phyloP scores from a whole-genome alignment of 2,329 filamentous ascomycete genomes.

The Pyricularia sp. region DNA sequence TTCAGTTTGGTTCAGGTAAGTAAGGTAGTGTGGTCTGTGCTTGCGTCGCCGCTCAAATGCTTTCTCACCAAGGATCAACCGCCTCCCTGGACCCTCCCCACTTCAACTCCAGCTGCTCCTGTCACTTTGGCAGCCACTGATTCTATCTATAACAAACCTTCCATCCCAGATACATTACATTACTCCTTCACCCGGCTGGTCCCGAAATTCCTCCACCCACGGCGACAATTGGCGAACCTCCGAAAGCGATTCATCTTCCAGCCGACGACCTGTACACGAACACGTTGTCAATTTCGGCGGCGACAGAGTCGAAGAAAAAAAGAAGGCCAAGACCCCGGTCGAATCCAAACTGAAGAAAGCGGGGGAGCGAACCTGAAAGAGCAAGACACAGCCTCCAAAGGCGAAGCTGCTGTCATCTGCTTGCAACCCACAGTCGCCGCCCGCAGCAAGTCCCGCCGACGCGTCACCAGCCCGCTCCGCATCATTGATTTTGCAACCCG shows the following conservation, averaged over 20 bases:
- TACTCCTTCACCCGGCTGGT: not conserved
- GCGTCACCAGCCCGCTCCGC: slow-evolving; percentile 1
- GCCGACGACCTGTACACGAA: not conserved
- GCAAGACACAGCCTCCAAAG: slow-evolving; percentile 6
- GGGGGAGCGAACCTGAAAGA: slow-evolving; percentile 5
- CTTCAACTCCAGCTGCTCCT: not conserved
- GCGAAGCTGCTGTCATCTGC: slow-evolving; percentile 5
- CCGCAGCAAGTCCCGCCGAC: not conserved
- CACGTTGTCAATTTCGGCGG: not conserved
- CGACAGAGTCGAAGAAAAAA: not conserved
- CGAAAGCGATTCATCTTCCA: not conserved
- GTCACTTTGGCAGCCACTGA: not conserved
- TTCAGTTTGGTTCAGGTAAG: not conserved
- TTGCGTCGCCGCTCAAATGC: not conserved
- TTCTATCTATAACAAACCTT: not conserved
- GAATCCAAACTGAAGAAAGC: not conserved
- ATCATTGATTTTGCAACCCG: not conserved
- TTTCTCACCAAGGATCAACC: not conserved
- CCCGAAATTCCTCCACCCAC: not conserved
- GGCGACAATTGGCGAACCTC: not conserved
- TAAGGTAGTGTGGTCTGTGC: not conserved
- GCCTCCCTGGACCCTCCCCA: not conserved
- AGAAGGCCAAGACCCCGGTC: not conserved
- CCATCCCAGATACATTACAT: not conserved
- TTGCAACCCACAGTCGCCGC: not conserved